These are phyloP conservation scores for Tetrapisispora iriomotensis DNA, from an alignment of 805 yeast species.

Conservation along the genomic window DNA sequence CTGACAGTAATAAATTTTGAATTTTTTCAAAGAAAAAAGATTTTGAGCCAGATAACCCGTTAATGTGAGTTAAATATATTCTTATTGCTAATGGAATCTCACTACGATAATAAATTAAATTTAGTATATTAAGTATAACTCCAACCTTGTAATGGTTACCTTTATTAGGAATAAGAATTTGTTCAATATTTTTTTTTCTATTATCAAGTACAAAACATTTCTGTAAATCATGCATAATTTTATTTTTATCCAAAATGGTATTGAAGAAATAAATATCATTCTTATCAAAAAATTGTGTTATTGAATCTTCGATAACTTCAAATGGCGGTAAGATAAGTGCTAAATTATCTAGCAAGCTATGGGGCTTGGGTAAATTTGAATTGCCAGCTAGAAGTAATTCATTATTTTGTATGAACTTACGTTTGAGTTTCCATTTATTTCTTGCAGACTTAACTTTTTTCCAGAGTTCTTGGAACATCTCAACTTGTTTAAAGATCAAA, in stretches of 20 bases:
- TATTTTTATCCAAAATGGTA: slow-evolving; percentile 12
- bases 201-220: slow-evolving; percentile 8
- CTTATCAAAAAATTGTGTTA: slow-evolving; percentile 12
- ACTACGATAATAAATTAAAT: slow-evolving; percentile 9
- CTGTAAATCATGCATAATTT: slow-evolving; percentile 16
- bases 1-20: slow-evolving; percentile 20
- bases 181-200: slow-evolving; percentile 3
- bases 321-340: slow-evolving; percentile 15
- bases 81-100: slow-evolving; percentile 13
- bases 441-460: slow-evolving; percentile 19
- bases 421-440: slow-evolving; percentile 13
- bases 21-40: slow-evolving; percentile 21
- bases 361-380: not conserved
- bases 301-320: slow-evolving; percentile 8
- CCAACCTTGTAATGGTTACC: slow-evolving; percentile 23
- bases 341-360: slow-evolving; percentile 6
- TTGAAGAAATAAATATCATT: slow-evolving; percentile 9
- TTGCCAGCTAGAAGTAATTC: slow-evolving; percentile 14
- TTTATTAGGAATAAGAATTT: slow-evolving; percentile 6
- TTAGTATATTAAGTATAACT: slow-evolving; percentile 18
- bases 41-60: slow-evolving; percentile 24
- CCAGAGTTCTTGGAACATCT: slow-evolving; percentile 14
- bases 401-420: slow-evolving; percentile 7
- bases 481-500: slow-evolving; percentile 11
- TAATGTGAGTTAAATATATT: slow-evolving; percentile 14